Evolutionary conservation across 495 filamentous ascomycete genomes (phyloP).

Genomic region (Neurospora sp.): DNA sequence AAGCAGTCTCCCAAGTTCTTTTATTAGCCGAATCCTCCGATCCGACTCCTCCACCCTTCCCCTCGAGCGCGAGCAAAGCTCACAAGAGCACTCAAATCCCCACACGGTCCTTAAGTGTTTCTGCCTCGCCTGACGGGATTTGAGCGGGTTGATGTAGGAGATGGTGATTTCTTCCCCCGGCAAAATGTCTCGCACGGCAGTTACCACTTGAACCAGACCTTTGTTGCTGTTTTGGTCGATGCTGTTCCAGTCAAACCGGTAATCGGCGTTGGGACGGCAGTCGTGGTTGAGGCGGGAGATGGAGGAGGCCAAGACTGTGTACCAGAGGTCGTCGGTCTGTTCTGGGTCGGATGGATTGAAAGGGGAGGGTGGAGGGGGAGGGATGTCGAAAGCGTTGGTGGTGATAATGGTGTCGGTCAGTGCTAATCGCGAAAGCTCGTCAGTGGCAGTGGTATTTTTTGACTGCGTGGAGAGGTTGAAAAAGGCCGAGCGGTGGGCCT

Average conservation of each 20-base stretch:
- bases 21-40: slow-evolving; percentile 21
- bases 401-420: slow-evolving; percentile 16
- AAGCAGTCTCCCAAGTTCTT: not conserved
- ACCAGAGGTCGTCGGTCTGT: slow-evolving; percentile 9
- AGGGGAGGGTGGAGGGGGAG: not conserved
- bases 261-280: slow-evolving; percentile 34
- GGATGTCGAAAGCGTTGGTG: slow-evolving; percentile 29
- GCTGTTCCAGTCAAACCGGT: slow-evolving; percentile 25
- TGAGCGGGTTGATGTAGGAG: slow-evolving; percentile 30
- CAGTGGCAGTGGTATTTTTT: too few relatives aligned
- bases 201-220: slow-evolving; percentile 25
- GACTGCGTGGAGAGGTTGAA: slow-evolving; percentile 22
- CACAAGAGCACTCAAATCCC: slow-evolving; percentile 32
- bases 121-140: slow-evolving; percentile 17
- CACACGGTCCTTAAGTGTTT: slow-evolving; percentile 20
- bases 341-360: too few relatives aligned
- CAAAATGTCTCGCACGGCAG: slow-evolving; percentile 24
- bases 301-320: slow-evolving; percentile 19
- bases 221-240: not conserved
- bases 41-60: slow-evolving; percentile 22
- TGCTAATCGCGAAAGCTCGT: not conserved
- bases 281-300: slow-evolving; percentile 36
- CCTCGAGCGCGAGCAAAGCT: slow-evolving; percentile 17
- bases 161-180: slow-evolving; percentile 30
- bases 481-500: slow-evolving; percentile 12